Evolutionary conservation across 805 yeast species (phyloP).

Genomic region (Diddensiella santjacobensis): DNA sequence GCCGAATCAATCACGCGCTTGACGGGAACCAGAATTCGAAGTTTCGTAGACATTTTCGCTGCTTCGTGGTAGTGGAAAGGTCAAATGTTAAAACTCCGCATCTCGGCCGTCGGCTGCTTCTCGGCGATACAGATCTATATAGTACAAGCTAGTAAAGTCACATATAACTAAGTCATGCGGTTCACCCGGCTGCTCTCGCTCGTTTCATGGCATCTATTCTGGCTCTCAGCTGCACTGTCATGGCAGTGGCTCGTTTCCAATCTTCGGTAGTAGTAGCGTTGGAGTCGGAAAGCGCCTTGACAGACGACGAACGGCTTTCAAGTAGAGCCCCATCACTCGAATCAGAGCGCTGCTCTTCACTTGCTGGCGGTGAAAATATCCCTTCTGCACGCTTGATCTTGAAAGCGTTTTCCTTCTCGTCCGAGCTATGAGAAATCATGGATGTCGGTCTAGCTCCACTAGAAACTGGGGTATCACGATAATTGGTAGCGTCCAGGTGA

Average conservation of each 20-base stretch:
- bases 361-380: neutral
- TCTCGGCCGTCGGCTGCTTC: neutral
- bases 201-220: constrained; percentile 82
- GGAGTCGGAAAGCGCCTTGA: constrained; percentile 29
- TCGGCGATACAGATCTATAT: neutral
- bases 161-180: neutral
- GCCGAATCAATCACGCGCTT: constrained; percentile 95
- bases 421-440: neutral
- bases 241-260: constrained; percentile 89
- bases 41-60: constrained; percentile 31
- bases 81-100: neutral
- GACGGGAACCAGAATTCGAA: constrained; percentile 79
- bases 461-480: neutral
- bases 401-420: constrained; percentile 6
- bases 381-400: constrained; percentile 1
- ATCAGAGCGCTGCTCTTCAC: neutral
- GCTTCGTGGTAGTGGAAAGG: neutral
- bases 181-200: constrained; percentile 13
- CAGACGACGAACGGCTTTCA: constrained; percentile 9
- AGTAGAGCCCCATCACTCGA: neutral
- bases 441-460: constrained; percentile 1
- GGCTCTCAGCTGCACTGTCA: constrained; percentile 78
- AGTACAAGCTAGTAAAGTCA: no score
- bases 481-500: neutral
- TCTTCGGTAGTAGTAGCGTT: constrained; percentile 36